Evolutionary conservation across 2,329 filamentous ascomycete genomes (phyloP), one percentile per base, ranked within the genome.

Genomic region (Penicillium sp.): DNA sequence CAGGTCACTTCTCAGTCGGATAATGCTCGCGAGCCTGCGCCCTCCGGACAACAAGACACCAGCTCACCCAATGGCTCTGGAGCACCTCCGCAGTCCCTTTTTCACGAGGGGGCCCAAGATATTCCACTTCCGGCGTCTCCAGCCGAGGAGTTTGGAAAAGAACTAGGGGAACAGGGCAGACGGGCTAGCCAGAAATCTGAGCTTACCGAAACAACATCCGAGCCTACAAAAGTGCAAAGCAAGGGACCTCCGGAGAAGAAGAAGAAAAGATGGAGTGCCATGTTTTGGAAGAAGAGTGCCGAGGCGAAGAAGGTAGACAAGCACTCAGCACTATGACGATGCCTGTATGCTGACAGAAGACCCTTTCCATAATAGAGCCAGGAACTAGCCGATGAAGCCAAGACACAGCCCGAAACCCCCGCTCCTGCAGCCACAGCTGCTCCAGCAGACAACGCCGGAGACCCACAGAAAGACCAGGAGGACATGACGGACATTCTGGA

Each of bases 401-500:
- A 39, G 16, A 27, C 33, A 6, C 33, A 40, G 16, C n/a, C 34
- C 15, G 28, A 54, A 35, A 16, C 17, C 11, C 9, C 39, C 13
- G 30, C 32, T 16, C 16, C 41, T 21, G 15, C 38, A 13, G 26
- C 34, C 0, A 42, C 29, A 11, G 28, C 35, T 23, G 29, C 31
- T 26, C 41, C 52, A 47, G 68, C 47, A 41, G 73, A 19, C 7
- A 35, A 41, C 6, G 37, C 14, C 4, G 20, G 43, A 65, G 61
- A 77, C 35, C 56, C 63, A n/a, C 64, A 76, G 43, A 73, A 77
- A 53, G 81, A 88, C 57, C 72, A 77, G 53, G 81, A 80, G 39
- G 93, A 96, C 54, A 79, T 97, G 44, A 80, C 79, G 26, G 76
- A 79, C 19, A 80, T 95, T 15, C 83, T 98, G 18, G 86, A 94